Evolutionary conservation across 345 rosid genomes (phyloP).

Genomic region (Populus alba): DNA sequence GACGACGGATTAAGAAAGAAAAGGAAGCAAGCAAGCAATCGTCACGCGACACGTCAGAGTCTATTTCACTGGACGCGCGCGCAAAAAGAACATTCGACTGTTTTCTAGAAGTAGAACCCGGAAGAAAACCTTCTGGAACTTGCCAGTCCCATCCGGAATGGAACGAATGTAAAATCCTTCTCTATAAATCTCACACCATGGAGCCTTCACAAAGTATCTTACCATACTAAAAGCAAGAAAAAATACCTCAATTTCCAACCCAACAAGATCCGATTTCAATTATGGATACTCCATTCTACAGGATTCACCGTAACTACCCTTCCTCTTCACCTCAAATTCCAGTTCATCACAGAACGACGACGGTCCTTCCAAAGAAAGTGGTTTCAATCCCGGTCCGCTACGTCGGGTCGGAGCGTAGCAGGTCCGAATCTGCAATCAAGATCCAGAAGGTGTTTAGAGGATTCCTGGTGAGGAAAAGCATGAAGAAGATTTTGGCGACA

Average conservation of each 20-base stretch:
- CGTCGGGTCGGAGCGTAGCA: constrained; percentile 32
- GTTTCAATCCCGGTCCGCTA: constrained; percentile 50
- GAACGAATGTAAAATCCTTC: neutral
- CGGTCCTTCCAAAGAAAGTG: constrained; percentile 20
- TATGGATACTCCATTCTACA: constrained; percentile 40
- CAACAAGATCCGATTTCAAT: neutral
- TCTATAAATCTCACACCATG: neutral
- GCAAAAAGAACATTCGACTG: constrained; percentile 25
- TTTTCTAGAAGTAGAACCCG: constrained; percentile 20
- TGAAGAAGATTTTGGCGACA: constrained; percentile 42
- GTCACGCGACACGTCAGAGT: too few relatives aligned
- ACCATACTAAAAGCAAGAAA: too few relatives aligned
- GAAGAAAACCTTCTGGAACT: constrained; percentile 40
- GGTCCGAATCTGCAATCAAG: constrained; percentile 38
- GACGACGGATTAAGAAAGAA: too few relatives aligned
- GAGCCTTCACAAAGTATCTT: too few relatives aligned
- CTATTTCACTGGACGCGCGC: too few relatives aligned
- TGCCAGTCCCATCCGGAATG: constrained; percentile 1
- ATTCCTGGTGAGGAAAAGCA: constrained; percentile 49
- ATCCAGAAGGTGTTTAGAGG: constrained; percentile 61
- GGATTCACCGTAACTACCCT: constrained; percentile 20
- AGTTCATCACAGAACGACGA: neutral
- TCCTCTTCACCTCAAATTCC: constrained; percentile 13
- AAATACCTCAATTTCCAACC: too few relatives aligned
- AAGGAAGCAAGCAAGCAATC: too few relatives aligned